A percentile compares a stretch with the other conserved stretches of the same genome.
Conservation (phyloP, 768 basidiomycete species). For the Rhizopogon vulgaris region DNA sequence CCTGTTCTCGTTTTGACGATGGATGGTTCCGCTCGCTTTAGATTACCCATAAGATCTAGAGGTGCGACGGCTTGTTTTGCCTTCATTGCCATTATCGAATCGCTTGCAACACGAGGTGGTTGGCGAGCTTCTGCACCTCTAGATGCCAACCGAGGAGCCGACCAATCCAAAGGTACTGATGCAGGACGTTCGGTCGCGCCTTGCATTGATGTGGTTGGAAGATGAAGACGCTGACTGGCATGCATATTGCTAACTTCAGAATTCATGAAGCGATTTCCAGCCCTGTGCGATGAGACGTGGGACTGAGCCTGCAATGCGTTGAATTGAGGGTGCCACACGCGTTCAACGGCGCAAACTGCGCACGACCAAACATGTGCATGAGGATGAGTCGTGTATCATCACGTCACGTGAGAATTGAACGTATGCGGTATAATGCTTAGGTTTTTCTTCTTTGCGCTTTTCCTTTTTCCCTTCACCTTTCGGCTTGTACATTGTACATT, state of each 20-base stretch:
- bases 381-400: too few species aligned
- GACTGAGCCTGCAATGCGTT: neutral
- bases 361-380: too few species aligned
- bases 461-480: too few species aligned
- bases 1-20: constrained; percentile 81
- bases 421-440: too few species aligned
- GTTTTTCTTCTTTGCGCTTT: too few species aligned
- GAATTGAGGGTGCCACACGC: neutral
- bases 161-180: constrained; percentile 10
- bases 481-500: too few species aligned
- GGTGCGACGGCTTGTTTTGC: constrained; percentile 19
- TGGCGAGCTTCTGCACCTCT: neutral
- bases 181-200: constrained; percentile 1
- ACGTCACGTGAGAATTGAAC: too few species aligned
- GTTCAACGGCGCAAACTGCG: too few species aligned
- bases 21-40: constrained; percentile 62
- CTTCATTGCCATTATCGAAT: neutral
- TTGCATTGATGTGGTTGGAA: neutral
- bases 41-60: constrained; percentile 55
- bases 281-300: neutral
- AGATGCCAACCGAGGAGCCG: constrained; percentile 2
- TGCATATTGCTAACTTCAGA: neutral
- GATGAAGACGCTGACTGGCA: neutral
- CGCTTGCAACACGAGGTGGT: constrained; percentile 1
- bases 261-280: too few species aligned